These are phyloP conservation scores for Candida neerlandica DNA, from an alignment of 1,139 yeast species.

Conservation along the genomic window DNA sequence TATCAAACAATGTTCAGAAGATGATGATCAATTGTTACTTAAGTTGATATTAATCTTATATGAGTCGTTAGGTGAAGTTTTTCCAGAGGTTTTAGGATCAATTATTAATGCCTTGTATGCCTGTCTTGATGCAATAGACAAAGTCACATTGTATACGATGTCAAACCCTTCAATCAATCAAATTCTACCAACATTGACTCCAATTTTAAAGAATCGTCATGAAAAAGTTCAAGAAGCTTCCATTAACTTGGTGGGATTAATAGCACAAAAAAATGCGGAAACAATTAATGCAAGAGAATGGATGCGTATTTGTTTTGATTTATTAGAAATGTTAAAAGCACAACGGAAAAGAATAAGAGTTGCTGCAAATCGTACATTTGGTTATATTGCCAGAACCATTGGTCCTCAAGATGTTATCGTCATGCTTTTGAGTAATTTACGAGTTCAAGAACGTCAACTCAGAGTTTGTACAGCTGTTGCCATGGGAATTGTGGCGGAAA, in stretches of 20 bases:
- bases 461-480: constrained; percentile 99
- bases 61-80: constrained; percentile 93
- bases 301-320: constrained; percentile 95
- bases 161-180: constrained; percentile 83
- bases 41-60: constrained; percentile 77
- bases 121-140: constrained; percentile 38
- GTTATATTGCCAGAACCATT: constrained; percentile 85
- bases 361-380: constrained; percentile 91
- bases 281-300: constrained; percentile 91
- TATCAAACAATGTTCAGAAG: constrained; percentile 59
- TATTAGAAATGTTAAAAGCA: constrained; percentile 86
- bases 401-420: constrained; percentile 96
- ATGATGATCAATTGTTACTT: constrained; percentile 55
- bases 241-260: constrained; percentile 76
- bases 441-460: constrained; percentile 93
- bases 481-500: constrained; percentile 93
- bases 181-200: constrained; percentile 84
- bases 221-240: constrained; percentile 91
- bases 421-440: constrained; percentile 77
- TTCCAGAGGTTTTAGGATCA: constrained; percentile 91
- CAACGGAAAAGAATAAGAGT: constrained; percentile 76
- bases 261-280: constrained; percentile 85
- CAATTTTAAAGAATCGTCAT: constrained; percentile 86
- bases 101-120: constrained; percentile 69
- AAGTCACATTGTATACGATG: constrained; percentile 57